These are phyloP conservation scores for Torrubiellomyces zombiae DNA, from an alignment of 2,329 filamentous ascomycete species.

Conservation along the genomic window DNA sequence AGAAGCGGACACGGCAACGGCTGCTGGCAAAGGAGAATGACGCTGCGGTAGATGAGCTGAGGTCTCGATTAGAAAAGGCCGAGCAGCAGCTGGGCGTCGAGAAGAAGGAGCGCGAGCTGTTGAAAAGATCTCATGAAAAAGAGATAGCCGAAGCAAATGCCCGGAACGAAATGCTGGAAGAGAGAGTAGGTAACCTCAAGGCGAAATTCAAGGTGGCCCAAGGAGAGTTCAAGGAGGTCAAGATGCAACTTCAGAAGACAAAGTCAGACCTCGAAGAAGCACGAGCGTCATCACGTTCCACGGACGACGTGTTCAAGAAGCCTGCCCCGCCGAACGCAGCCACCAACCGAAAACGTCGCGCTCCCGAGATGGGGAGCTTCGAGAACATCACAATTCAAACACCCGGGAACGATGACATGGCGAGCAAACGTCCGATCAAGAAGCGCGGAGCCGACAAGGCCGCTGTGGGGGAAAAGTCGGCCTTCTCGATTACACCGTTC, in stretches of 20 bases:
- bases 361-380: constrained; percentile 24
- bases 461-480: constrained; percentile 64
- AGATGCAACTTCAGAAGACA: constrained; percentile 23
- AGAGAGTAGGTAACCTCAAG: constrained; percentile 52
- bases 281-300: constrained; percentile 5
- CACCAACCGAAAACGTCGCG: constrained; percentile 26
- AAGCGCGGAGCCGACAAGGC: constrained; percentile 37
- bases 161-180: constrained; percentile 48
- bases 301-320: constrained; percentile 10
- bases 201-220: constrained; percentile 54
- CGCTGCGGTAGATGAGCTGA: constrained; percentile 25
- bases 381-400: constrained; percentile 32
- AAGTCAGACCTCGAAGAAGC: constrained; percentile 2
- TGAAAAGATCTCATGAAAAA: constrained; percentile 30
- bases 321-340: constrained; percentile 11
- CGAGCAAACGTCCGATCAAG: constrained; percentile 29
- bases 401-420: constrained; percentile 24
- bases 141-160: constrained; percentile 43
- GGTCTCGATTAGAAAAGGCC: constrained; percentile 16
- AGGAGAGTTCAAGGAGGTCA: constrained; percentile 51
- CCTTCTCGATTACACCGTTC: constrained; percentile 88
- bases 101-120: constrained; percentile 28
- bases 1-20: constrained; percentile 30
- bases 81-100: constrained; percentile 22
- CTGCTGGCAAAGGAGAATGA: constrained; percentile 16